Conservation (phyloP, 805 yeast species). For the Lachancea thermotolerans region DNA sequence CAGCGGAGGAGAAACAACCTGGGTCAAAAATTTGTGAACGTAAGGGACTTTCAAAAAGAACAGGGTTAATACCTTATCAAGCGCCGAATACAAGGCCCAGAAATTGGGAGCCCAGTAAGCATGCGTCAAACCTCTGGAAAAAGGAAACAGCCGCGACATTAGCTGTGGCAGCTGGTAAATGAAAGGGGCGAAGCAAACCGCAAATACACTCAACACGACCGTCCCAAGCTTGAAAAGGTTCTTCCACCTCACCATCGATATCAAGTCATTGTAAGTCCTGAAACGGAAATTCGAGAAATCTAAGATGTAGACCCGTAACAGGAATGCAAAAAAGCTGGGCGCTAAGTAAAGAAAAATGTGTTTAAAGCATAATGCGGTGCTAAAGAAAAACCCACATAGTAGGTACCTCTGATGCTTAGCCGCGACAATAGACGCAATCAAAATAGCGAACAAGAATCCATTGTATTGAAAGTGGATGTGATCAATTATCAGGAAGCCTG, state of each 20-base stretch:
- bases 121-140: conserved; percentile 90
- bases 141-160: conserved; percentile 74
- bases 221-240: conserved; percentile 56
- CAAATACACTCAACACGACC: conserved; percentile 55
- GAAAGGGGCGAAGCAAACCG: conserved; percentile 75
- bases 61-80: conserved; percentile 62
- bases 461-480: conserved; percentile 97
- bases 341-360: conserved; percentile 91
- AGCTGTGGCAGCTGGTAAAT: conserved; percentile 59
- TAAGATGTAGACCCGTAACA: conserved; percentile 66
- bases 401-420: conserved; percentile 56
- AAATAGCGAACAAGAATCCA: conserved; percentile 83
- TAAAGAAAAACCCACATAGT: conserved; percentile 60
- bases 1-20: conserved; percentile 30
- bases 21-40: conserved; percentile 37
- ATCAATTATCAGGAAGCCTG: conserved; percentile 85
- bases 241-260: conserved; percentile 42
- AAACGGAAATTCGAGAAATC: conserved; percentile 33
- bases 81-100: conserved; percentile 89
- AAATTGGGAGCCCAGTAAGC: conserved; percentile 99
- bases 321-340: conserved; percentile 82
- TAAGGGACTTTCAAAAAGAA: conserved; percentile 34
- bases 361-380: conserved; percentile 80
- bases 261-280: conserved; percentile 29
- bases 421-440: conserved; percentile 64